Conservation (phyloP, 2,329 filamentous ascomycete genomes). For the Aspergillus calidoustus region DNA sequence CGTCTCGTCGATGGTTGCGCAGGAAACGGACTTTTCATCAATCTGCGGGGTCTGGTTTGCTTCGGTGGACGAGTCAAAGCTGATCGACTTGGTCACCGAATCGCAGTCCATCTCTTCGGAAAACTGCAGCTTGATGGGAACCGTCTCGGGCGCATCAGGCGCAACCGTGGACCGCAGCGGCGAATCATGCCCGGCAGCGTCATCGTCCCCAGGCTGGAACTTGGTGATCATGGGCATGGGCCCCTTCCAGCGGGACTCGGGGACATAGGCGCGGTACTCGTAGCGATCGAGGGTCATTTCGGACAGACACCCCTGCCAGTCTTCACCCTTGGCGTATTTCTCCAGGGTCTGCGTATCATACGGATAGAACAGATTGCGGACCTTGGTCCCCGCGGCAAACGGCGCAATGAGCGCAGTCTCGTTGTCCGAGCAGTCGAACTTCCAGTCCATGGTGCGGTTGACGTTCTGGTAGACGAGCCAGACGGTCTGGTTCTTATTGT, state of each 20-base stretch:
- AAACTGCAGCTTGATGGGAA: slow-evolving; percentile 62
- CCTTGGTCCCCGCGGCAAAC: slow-evolving; percentile 57
- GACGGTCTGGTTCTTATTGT: slow-evolving; percentile 50
- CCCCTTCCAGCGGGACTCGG: slow-evolving; percentile 52
- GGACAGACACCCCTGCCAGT: slow-evolving; percentile 57
- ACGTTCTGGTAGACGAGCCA: slow-evolving; percentile 53
- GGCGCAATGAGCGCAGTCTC: slow-evolving; percentile 59
- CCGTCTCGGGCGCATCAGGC: slow-evolving; percentile 46
- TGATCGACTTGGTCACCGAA: slow-evolving; percentile 55
- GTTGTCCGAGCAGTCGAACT: slow-evolving; percentile 59
- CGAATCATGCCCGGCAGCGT: slow-evolving; percentile 62
- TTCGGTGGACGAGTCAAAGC: slow-evolving; percentile 59
- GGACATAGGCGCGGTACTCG: slow-evolving; percentile 65
- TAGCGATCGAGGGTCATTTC: slow-evolving; percentile 59
- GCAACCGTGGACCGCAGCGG: slow-evolving; percentile 57
- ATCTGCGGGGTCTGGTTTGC: slow-evolving; percentile 50
- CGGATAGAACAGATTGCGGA: slow-evolving; percentile 67
- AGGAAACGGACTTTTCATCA: slow-evolving; percentile 52
- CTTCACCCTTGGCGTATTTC: slow-evolving; percentile 24
- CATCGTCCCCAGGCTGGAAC: slow-evolving; percentile 40
- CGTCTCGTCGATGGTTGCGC: slow-evolving; percentile 43
- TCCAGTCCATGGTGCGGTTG: slow-evolving; percentile 56
- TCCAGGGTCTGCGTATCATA: slow-evolving; percentile 60
- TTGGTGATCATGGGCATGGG: slow-evolving; percentile 64
- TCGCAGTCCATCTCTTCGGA: slow-evolving; percentile 65